These are phyloP conservation scores for Inonotus obliquus DNA, from an alignment of 1,284 basidiomycete species.

Conservation along the genomic window DNA sequence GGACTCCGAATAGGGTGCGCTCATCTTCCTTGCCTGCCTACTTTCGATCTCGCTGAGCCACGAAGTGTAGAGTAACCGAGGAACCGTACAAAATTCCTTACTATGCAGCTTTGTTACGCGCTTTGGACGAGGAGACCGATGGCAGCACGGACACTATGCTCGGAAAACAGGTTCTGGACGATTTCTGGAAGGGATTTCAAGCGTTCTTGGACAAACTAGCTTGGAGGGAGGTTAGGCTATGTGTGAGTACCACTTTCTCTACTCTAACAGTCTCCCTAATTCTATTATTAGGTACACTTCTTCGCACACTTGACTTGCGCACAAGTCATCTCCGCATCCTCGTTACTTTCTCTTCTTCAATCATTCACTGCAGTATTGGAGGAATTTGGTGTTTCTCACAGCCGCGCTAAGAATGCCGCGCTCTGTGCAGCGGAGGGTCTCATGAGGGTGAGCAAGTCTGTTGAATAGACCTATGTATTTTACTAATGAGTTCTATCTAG, in stretches of 20 bases:
- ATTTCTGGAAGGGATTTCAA: conserved; percentile 86
- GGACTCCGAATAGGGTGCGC: conserved; percentile 72
- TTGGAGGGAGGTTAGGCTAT: conserved; percentile 84
- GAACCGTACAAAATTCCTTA: conserved; percentile 90
- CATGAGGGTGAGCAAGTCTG: conserved; percentile 55
- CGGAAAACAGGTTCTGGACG: conserved; percentile 77
- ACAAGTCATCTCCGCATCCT: conserved; percentile 67
- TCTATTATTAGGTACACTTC: conserved; percentile 68
- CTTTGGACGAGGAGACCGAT: conserved; percentile 52
- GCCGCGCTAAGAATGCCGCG: conserved; percentile 79
- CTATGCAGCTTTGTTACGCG: conserved; percentile 77
- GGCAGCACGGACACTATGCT: conserved; percentile 38
- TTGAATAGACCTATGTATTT: conserved; percentile 9
- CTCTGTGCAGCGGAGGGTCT: conserved; percentile 86
- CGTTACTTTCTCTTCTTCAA: conserved; percentile 72
- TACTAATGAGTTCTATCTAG: conserved; percentile 31
- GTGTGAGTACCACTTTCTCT: conserved; percentile 48
- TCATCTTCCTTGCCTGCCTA: not conserved
- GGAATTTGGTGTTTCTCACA: conserved; percentile 86
- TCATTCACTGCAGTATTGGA: conserved; percentile 83
- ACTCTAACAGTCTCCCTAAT: not conserved
- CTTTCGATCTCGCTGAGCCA: conserved; percentile 14
- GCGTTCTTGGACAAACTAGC: conserved; percentile 79
- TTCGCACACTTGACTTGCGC: conserved; percentile 83
- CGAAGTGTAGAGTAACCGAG: conserved; percentile 62